phyloP scores from a whole-genome alignment of 306 rosid genomes.

The Amphicarpaea edgeworthii region DNA sequence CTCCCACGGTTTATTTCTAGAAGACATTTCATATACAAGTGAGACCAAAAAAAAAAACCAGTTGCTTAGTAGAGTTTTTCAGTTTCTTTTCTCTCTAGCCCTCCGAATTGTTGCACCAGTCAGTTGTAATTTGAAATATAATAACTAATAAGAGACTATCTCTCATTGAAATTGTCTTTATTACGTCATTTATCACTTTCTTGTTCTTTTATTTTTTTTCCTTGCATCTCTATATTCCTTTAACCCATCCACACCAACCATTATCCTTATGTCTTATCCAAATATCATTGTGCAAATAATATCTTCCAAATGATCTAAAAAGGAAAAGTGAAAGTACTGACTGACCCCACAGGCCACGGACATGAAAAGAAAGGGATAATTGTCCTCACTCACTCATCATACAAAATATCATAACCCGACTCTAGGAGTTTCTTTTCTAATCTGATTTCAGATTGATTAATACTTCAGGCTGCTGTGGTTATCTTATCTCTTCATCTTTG shows the following conservation, averaged over 20 bases:
- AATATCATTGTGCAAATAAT: neutral
- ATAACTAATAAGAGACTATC: no score
- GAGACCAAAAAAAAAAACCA: no score
- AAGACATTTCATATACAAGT: no score
- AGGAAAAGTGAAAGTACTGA: neutral
- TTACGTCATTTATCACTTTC: no score
- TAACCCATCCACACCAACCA: neutral
- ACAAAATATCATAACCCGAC: neutral
- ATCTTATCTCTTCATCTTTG: neutral
- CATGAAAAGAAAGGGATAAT: neutral
- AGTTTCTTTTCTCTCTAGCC: no score
- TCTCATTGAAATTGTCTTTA: no score
- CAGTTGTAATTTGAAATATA: no score
- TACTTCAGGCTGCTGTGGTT: neutral
- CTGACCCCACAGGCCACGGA: neutral
- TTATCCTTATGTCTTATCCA: neutral
- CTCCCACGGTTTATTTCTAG: no score
- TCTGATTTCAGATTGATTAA: neutral
- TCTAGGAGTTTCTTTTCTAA: neutral
- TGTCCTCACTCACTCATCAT: slow-evolving; percentile 25
- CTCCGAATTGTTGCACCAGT: no score
- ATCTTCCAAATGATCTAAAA: neutral
- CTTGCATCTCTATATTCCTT: no score
- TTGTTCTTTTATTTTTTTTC: no score
- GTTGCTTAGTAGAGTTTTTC: no score